Conservation (phyloP, 1,139 yeast species). For the Suhomyces maxii region DNA sequence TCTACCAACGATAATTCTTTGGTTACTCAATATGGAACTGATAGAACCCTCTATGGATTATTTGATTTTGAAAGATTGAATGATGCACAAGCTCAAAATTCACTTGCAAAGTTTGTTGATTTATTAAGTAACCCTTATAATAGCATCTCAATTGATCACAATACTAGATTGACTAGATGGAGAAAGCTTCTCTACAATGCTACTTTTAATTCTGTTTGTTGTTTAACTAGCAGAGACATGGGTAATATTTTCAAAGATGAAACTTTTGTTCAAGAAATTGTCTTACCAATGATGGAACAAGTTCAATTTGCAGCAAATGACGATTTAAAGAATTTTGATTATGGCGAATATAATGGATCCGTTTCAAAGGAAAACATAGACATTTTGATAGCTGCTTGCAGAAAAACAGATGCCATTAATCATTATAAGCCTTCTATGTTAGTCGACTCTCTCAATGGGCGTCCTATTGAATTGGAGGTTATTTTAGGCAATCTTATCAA, state of each 20-base stretch:
- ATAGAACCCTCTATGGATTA: slow-evolving; percentile 55
- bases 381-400: slow-evolving; percentile 18
- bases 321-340: slow-evolving; percentile 19
- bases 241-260: slow-evolving; percentile 22
- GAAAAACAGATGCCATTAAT: slow-evolving; percentile 20
- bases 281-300: slow-evolving; percentile 27
- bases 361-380: slow-evolving; percentile 20
- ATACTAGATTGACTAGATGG: slow-evolving; percentile 65
- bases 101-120: slow-evolving; percentile 44
- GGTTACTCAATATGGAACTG: slow-evolving; percentile 54
- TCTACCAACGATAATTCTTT: slow-evolving; percentile 57
- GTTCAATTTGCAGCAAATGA: slow-evolving; percentile 24
- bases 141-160: slow-evolving; percentile 42
- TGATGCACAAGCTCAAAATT: slow-evolving; percentile 19
- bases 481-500: slow-evolving; percentile 27
- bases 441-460: slow-evolving; percentile 67
- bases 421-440: slow-evolving; percentile 63
- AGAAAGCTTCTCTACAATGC: slow-evolving; percentile 70
- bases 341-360: slow-evolving; percentile 15
- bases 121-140: slow-evolving; percentile 51
- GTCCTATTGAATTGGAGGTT: slow-evolving; percentile 69
- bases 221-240: slow-evolving; percentile 54
- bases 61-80: slow-evolving; percentile 27
- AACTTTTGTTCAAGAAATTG: slow-evolving; percentile 18
- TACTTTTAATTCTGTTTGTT: slow-evolving; percentile 61